Evolutionary conservation across 371 early-diverging fungal genomes (phyloP), one percentile per base, ranked within the genome.

Genomic region (Apophysomyces sp.): DNA sequence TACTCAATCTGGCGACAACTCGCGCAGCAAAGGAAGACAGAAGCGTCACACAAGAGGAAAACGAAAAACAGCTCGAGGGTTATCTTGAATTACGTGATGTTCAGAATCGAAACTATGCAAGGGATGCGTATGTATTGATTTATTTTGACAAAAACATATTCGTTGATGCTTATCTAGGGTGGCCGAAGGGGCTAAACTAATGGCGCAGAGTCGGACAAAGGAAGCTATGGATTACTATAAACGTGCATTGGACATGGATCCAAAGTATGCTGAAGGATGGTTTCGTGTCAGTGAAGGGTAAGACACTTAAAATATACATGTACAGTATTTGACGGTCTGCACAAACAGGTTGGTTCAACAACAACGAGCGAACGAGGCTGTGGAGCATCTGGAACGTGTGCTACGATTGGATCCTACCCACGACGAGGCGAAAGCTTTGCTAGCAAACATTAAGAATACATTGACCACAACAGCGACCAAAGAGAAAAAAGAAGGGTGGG

Each of bases 201-300:
- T 65, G 16, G 69, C 71, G 44, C 60, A 70, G 26, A 68, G 70
- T 27, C 60, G 61, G 32, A 24, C 70, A 0, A 66, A 68, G 21
- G 74, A 75, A 21, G 81, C 81, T 1, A 58, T 74, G 71, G 74
- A 77, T 7, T 71, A 60, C 59, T 80, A 77, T 52, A 75, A 77
- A 44, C 65, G 81, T n/a, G 78, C 78, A 32, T 55, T 77, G 30
- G 78, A 80, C 37, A 80, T 80, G 81, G 81, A 80, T 53, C 74
- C 78, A 8, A 75, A 76, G 66, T 80, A 76, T 60, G 74, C 81
- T n/a, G 78, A 80, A 44, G 78, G 69, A 0, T 77, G 76, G 78
- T 77, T 65, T 49, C 80, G 74, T 56, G 74, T 74, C 12, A 73
- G 73, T 51, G 77, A 80, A 69, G 66, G 68, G 80, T 80, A 76